Evolutionary conservation across 2,329 filamentous ascomycete genomes (phyloP).

Genomic region (Scolecobasidium constrictum): DNA sequence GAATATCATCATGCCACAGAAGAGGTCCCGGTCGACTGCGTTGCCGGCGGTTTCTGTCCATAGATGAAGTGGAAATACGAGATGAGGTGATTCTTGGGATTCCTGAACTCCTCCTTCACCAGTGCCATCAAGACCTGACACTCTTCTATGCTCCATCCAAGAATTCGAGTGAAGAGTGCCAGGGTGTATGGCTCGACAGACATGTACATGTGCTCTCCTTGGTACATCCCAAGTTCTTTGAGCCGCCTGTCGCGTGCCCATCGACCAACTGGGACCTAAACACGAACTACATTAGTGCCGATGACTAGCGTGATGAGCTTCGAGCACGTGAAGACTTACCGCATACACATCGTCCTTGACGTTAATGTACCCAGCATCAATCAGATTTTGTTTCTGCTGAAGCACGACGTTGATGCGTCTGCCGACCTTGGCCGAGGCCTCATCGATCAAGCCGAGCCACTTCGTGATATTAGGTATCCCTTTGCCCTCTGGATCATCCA

Average conservation of each 20-base stretch:
- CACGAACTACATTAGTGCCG: slow-evolving; percentile 7
- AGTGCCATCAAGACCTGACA: slow-evolving; percentile 6
- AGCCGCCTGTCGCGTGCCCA: slow-evolving; percentile 22
- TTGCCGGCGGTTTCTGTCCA: slow-evolving; percentile 8
- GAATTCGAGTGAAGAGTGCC: not conserved
- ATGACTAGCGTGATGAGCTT: slow-evolving; percentile 26
- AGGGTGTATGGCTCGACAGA: slow-evolving; percentile 4
- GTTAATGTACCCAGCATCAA: slow-evolving; percentile 32
- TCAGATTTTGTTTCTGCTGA: slow-evolving; percentile 22
- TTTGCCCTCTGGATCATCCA: slow-evolving; percentile 11
- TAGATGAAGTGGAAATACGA: slow-evolving; percentile 4
- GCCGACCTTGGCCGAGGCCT: slow-evolving; percentile 5
- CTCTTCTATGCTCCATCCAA: slow-evolving; percentile 5
- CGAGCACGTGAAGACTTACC: slow-evolving; percentile 23
- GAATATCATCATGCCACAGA: no score
- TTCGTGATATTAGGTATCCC: not conserved
- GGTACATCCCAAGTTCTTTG: slow-evolving; percentile 21
- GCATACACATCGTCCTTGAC: slow-evolving; percentile 22
- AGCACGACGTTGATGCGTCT: not conserved
- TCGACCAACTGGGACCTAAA: slow-evolving; percentile 23
- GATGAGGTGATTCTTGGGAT: slow-evolving; percentile 5
- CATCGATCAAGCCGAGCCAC: slow-evolving; percentile 2
- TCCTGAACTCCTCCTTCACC: not conserved
- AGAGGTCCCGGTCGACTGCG: no score
- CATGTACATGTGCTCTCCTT: not conserved